phyloP scores from a whole-genome alignment of 1,284 basidiomycete species.

The Gomphus bonarii region DNA sequence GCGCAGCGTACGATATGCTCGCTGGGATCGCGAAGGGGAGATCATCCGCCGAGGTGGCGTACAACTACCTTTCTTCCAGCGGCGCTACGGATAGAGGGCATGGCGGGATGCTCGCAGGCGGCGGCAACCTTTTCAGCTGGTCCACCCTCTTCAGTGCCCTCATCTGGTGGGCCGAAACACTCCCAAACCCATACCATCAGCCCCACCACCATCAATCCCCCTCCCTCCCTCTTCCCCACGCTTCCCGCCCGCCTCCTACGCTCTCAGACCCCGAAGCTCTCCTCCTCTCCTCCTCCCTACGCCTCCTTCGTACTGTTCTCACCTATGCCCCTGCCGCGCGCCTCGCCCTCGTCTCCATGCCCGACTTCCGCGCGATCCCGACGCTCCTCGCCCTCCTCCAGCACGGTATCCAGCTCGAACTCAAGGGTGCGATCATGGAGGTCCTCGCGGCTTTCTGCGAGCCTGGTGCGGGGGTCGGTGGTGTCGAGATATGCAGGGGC shows the following conservation, averaged over 20 bases:
- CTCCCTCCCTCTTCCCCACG: neutral
- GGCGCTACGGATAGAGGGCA: constrained; percentile 1
- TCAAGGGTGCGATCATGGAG: constrained; percentile 83
- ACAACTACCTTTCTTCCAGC: constrained; percentile 57
- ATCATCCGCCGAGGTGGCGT: constrained; percentile 74
- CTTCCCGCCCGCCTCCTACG: constrained; percentile 25
- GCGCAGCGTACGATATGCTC: constrained; percentile 83
- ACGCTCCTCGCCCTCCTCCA: constrained; percentile 74
- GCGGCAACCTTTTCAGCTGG: constrained; percentile 26
- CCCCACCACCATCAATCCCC: constrained; percentile 24
- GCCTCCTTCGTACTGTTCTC: constrained; percentile 73
- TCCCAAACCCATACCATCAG: constrained; percentile 20
- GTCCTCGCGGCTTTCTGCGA: constrained; percentile 80
- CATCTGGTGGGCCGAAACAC: constrained; percentile 37
- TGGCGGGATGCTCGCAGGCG: constrained; percentile 10
- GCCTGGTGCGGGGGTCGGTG: constrained; percentile 60
- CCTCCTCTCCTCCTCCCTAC: constrained; percentile 73
- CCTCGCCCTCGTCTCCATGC: constrained; percentile 69
- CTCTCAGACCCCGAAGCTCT: constrained; percentile 63
- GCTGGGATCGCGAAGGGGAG: constrained; percentile 77
- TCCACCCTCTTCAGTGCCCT: constrained; percentile 41
- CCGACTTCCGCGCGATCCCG: constrained; percentile 70
- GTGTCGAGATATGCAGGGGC: constrained; percentile 70
- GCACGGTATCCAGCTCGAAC: constrained; percentile 76
- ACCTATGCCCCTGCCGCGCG: constrained; percentile 72